phyloP scores from a whole-genome alignment of 179 eudicot genomes.

The Beta macrorhiza region DNA sequence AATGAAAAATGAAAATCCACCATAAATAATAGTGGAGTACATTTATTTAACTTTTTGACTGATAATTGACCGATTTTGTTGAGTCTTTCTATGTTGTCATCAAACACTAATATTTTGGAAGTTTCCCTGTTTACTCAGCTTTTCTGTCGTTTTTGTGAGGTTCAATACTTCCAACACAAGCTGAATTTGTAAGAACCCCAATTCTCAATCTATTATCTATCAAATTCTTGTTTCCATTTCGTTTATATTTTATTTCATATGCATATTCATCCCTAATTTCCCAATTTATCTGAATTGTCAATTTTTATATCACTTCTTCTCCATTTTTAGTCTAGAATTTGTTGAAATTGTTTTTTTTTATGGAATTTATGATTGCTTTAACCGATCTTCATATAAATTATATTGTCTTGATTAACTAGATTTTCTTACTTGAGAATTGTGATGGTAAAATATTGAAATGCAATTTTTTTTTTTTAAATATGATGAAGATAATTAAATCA shows the following conservation, averaged over 20 bases:
- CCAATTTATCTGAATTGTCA: background rate
- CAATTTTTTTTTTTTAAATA: background rate
- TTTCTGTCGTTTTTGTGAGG: background rate
- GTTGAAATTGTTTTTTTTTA: background rate
- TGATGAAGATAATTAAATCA: background rate
- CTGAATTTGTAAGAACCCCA: conserved; percentile 6
- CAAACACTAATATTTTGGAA: no score
- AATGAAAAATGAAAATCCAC: no score
- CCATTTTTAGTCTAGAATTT: background rate
- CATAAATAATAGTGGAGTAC: no score
- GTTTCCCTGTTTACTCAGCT: background rate
- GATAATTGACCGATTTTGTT: no score
- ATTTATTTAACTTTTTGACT: no score
- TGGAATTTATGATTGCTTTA: background rate
- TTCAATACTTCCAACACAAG: background rate
- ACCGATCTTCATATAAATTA: background rate
- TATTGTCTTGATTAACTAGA: background rate
- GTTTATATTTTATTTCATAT: background rate
- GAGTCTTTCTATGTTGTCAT: no score
- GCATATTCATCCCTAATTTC: background rate
- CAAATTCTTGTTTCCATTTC: background rate
- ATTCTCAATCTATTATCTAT: background rate
- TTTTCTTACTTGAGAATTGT: background rate
- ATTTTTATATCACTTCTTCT: background rate
- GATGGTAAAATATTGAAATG: background rate